phyloP scores from a whole-genome alignment of 2,329 filamentous ascomycete genomes.

The Scleromitrula shiraiana region DNA sequence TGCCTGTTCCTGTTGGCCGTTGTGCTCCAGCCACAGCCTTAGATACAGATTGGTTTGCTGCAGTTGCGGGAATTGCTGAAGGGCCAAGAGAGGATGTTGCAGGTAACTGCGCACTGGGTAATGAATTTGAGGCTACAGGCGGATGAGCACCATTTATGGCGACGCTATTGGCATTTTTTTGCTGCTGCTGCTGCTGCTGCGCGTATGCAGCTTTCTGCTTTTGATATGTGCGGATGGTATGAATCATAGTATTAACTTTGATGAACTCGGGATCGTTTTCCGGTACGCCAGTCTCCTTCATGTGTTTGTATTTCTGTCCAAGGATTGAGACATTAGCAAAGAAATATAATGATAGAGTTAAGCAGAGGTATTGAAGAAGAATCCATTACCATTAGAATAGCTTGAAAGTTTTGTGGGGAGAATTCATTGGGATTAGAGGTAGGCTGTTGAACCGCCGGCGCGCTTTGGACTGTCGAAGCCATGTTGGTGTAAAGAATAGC shows the following conservation, averaged over 20 bases:
- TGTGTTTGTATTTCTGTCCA: constrained; percentile 72
- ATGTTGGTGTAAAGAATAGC: constrained; percentile 41
- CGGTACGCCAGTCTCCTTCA: constrained; percentile 79
- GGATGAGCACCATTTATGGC: constrained; percentile 50
- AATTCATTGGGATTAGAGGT: constrained; percentile 42
- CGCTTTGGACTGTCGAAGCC: constrained; percentile 67
- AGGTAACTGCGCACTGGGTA: constrained; percentile 17
- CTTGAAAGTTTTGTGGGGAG: constrained; percentile 69
- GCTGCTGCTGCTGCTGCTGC: constrained; percentile 37
- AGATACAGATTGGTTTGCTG: constrained; percentile 15
- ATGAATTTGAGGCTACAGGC: constrained; percentile 28
- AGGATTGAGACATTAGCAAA: constrained; percentile 22
- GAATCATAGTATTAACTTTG: constrained; percentile 69
- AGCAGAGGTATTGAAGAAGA: constrained; percentile 1
- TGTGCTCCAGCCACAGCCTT: constrained; percentile 21
- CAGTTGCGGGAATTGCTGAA: constrained; percentile 24
- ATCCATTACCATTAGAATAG: constrained; percentile 48
- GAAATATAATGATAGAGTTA: background rate
- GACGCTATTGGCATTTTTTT: constrained; percentile 47
- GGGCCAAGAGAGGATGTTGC: constrained; percentile 23
- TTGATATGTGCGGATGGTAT: constrained; percentile 59
- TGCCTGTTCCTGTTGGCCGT: constrained; percentile 26
- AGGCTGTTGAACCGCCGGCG: constrained; percentile 59
- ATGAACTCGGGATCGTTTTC: constrained; percentile 80
- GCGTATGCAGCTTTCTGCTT: constrained; percentile 16